Base-by-base conservation (phyloP, 495 filamentous ascomycete genomes). In the Neurospora tetraspora region DNA sequence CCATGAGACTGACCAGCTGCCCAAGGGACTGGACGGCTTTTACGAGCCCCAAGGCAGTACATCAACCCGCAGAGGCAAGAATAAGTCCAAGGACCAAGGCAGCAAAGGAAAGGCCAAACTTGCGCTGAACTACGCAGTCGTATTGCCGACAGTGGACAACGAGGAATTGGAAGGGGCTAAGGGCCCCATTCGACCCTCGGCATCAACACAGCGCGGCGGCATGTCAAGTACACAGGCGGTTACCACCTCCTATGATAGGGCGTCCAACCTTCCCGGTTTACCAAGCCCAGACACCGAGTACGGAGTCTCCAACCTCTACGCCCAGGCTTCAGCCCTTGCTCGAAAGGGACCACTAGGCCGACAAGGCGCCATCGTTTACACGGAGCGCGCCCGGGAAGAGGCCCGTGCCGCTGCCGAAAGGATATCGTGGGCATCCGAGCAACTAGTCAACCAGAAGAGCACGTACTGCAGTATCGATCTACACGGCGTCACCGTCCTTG, bases 21-120 rank as follows among this genome's bases (percentile, higher is more conserved):
- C 87, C 3, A 93, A 91, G 78, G 92, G 94, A 2, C 82, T 97
- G 12, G 93, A 98, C 72, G 94, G 88, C 0, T 98, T 98, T 76
- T 85, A 84, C 36, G 84, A 86, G 11, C 83, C 82, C 6, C 76
- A 84, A 9, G 79, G 82, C 23, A 76, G 76, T 9, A 74, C 76
- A 0, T 78, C 73, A 71, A 80, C 82, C 71, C 82, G 73, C 69
- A 90, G 83, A 81, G 87, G 80, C 39, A 88, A 82, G 73, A 74
- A 69, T 3, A 77, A 76, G 71, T 45, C n/a, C 71, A 72, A 74
- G 36, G 53, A 65, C 12, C 53, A 36, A 65, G 16, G 53, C 23
- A 65, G 53, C 27, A 65, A 34, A 27, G 53, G 53, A 34, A 65
- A 65, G 53, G 53, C 53, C 1, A 76, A 76, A 14, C 68, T 80